These are phyloP conservation scores for Colletotrichum scovillei DNA, from an alignment of 2,329 filamentous ascomycete species.

Conservation along the genomic window DNA sequence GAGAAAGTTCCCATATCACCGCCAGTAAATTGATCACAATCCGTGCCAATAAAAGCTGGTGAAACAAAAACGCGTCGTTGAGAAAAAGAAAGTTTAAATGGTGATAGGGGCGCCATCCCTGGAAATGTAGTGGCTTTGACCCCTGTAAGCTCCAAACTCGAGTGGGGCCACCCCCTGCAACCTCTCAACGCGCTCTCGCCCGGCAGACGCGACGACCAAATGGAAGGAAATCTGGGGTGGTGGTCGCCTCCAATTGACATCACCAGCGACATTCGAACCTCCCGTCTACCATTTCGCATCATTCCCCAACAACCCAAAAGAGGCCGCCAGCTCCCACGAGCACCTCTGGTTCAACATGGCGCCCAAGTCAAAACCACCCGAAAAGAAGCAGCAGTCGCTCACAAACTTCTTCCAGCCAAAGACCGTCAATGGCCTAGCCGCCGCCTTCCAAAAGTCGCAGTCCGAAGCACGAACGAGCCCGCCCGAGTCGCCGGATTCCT, in stretches of 20 bases:
- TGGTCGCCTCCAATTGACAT: constrained; percentile 24
- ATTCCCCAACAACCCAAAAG: not conserved
- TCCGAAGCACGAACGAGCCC: constrained; percentile 41
- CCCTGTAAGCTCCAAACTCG: constrained; percentile 5
- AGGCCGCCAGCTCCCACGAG: not conserved
- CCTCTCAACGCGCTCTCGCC: constrained; percentile 32
- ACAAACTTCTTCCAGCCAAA: constrained; percentile 86
- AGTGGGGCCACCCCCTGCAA: constrained; percentile 18
- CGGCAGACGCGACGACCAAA: constrained; percentile 20
- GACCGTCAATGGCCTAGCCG: constrained; percentile 58
- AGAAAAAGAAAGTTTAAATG: constrained; percentile 31
- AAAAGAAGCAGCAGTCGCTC: constrained; percentile 82
- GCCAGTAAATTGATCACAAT: not conserved
- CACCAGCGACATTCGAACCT: constrained; percentile 1
- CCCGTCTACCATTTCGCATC: not conserved
- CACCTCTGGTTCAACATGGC: constrained; percentile 5
- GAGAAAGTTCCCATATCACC: too few species aligned
- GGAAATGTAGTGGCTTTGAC: constrained; percentile 2
- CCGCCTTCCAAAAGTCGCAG: constrained; percentile 48
- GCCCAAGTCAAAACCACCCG: constrained; percentile 47
- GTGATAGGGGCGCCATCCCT: constrained; percentile 16
- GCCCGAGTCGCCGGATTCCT: constrained; percentile 42
- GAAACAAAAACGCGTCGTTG: constrained; percentile 11
- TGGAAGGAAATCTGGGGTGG: constrained; percentile 8
- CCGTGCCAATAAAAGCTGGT: not conserved